Conservation (phyloP, 2,329 filamentous ascomycete species). For the Celoporthe dispersa region DNA sequence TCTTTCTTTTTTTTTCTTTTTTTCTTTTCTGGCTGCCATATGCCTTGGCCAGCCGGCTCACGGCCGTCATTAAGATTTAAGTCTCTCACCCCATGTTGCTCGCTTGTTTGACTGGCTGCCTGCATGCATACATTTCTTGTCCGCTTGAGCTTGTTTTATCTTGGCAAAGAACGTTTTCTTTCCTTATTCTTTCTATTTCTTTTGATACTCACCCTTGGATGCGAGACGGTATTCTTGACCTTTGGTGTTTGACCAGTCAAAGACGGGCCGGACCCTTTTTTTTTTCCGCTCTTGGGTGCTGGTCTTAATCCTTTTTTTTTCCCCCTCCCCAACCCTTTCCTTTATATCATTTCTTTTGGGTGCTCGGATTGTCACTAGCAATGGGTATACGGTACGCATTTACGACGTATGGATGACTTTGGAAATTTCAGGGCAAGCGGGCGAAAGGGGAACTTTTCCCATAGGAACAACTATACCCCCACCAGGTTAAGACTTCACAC, state of each 20-base stretch:
- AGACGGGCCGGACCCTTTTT: background rate
- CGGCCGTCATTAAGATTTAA: background rate
- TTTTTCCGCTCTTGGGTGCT: background rate
- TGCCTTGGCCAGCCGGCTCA: background rate
- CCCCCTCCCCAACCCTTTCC: no score
- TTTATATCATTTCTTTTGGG: background rate
- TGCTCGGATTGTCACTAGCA: background rate
- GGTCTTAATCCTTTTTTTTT: no score
- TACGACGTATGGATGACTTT: background rate
- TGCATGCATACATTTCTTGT: background rate
- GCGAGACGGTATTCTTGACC: background rate
- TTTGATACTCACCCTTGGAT: background rate
- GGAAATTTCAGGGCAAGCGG: background rate
- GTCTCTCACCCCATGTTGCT: background rate
- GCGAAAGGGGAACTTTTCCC: background rate
- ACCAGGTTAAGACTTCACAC: no score
- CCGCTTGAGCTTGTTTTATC: background rate
- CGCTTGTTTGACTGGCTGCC: background rate
- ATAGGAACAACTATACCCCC: background rate
- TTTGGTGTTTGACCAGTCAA: background rate
- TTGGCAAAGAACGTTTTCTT: background rate
- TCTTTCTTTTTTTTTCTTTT: background rate
- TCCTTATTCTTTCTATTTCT: background rate
- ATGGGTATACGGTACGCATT: background rate
- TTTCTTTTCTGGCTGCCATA: constrained; percentile 16